phyloP scores from a whole-genome alignment of 2,329 filamentous ascomycete species.

The Pestalotiopsis sp. region DNA sequence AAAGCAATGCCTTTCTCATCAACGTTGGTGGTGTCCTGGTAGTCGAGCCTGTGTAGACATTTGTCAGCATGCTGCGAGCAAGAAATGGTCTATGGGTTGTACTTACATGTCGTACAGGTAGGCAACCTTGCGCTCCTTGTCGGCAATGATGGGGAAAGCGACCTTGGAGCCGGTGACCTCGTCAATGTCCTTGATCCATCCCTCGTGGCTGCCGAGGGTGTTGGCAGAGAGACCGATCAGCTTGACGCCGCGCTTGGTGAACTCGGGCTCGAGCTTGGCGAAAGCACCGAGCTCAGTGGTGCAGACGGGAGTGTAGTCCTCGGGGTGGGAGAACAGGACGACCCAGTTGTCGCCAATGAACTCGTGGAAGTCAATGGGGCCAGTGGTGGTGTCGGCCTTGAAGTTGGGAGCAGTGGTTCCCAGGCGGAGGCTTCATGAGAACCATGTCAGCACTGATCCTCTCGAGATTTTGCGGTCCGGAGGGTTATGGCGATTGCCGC shows the following conservation, averaged over 20 bases:
- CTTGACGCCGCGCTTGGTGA: conserved; percentile 85
- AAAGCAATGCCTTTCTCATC: conserved; percentile 84
- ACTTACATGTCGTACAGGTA: conserved; percentile 77
- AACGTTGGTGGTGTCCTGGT: conserved; percentile 81
- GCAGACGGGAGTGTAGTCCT: conserved; percentile 93
- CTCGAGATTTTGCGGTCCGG: background rate
- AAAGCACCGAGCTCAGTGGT: conserved; percentile 95
- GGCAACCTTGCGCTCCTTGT: conserved; percentile 77
- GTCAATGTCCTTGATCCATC: conserved; percentile 89
- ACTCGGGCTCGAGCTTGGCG: conserved; percentile 85
- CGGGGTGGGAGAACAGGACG: conserved; percentile 83
- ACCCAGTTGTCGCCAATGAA: conserved; percentile 81
- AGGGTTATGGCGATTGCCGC: background rate
- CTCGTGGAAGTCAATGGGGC: conserved; percentile 81
- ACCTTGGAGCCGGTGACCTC: conserved; percentile 74
- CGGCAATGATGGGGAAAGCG: conserved; percentile 79
- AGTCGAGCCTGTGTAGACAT: conserved; percentile 61
- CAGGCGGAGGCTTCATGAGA: conserved; percentile 58
- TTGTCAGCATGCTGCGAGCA: background rate
- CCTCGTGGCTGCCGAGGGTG: conserved; percentile 79
- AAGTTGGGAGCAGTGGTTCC: conserved; percentile 78
- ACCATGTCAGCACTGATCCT: background rate
- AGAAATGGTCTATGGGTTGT: background rate
- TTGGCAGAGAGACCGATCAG: conserved; percentile 91
- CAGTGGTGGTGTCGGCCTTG: conserved; percentile 77